Conservation (phyloP, 768 basidiomycete species). For the Tricholoma saponaceum region DNA sequence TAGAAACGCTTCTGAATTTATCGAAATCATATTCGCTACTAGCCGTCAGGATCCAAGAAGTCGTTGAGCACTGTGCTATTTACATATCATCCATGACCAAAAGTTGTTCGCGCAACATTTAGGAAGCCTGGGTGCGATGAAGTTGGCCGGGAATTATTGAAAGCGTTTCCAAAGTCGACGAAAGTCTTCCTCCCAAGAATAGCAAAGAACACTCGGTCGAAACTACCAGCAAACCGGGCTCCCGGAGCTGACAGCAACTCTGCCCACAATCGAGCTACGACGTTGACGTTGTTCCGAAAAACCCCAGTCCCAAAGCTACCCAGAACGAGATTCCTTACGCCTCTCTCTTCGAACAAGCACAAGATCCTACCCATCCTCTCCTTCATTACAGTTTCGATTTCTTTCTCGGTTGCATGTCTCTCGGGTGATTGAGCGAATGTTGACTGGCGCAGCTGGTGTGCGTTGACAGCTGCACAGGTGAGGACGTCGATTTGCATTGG, state of each 20-base stretch:
- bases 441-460: no score
- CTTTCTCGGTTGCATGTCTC: constrained; percentile 22
- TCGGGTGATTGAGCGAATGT: no score
- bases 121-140: no score
- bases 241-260: constrained; percentile 53
- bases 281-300: constrained; percentile 57
- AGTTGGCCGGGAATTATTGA: no score
- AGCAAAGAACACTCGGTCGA: constrained; percentile 66
- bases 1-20: no score
- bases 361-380: constrained; percentile 71
- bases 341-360: constrained; percentile 57
- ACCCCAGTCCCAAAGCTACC: constrained; percentile 80
- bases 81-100: no score
- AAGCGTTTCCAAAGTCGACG: constrained; percentile 17
- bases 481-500: constrained; percentile 63
- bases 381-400: constrained; percentile 55
- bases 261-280: constrained; percentile 61
- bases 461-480: constrained; percentile 74
- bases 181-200: constrained; percentile 36
- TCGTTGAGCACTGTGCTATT: no score
- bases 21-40: no score
- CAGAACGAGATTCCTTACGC: constrained; percentile 56
- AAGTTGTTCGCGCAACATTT: no score
- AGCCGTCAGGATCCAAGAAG: no score
- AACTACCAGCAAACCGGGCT: no score